These are phyloP conservation scores for Solanum commersonii DNA, from an alignment of 257 asterid genomes.

Conservation along the genomic window DNA sequence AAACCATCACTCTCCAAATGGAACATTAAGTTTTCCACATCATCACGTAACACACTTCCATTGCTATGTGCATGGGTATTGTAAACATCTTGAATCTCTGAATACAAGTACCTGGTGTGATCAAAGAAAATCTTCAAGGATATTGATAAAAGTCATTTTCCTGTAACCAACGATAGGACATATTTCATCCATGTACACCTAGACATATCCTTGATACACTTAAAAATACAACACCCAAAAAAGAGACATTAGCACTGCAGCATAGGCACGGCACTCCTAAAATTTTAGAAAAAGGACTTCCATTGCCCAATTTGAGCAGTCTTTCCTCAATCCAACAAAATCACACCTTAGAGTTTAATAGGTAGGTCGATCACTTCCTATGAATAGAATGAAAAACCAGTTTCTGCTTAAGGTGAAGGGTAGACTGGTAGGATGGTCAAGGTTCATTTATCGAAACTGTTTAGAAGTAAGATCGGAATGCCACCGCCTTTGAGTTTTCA, in stretches of 20 bases:
- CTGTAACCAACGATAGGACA: not conserved
- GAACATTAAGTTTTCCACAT: conserved; percentile 18
- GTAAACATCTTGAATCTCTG: conserved; percentile 35
- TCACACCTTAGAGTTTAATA: not conserved
- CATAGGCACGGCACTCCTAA: not conserved
- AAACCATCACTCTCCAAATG: conserved; percentile 22
- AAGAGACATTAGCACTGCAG: not conserved
- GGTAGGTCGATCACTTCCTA: not conserved
- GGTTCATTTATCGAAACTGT: not conserved
- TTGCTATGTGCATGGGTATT: conserved; percentile 11
- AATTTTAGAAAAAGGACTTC: not conserved
- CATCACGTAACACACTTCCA: conserved; percentile 17
- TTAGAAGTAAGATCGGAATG: not conserved
- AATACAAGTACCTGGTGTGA: conserved; percentile 57
- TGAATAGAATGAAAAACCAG: not conserved
- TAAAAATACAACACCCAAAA: not conserved
- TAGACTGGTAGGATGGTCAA: not conserved
- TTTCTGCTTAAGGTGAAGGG: not conserved
- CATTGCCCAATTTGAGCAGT: not conserved
- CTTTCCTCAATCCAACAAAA: not conserved
- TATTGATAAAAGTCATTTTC: not conserved
- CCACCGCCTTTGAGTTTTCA: not conserved
- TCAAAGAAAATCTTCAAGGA: conserved; percentile 4
- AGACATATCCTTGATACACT: not conserved
- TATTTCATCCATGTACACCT: not conserved